Evolutionary conservation across 192 early-diverging fungal genomes (phyloP).

Genomic region (Gaertneriomyces sp.): DNA sequence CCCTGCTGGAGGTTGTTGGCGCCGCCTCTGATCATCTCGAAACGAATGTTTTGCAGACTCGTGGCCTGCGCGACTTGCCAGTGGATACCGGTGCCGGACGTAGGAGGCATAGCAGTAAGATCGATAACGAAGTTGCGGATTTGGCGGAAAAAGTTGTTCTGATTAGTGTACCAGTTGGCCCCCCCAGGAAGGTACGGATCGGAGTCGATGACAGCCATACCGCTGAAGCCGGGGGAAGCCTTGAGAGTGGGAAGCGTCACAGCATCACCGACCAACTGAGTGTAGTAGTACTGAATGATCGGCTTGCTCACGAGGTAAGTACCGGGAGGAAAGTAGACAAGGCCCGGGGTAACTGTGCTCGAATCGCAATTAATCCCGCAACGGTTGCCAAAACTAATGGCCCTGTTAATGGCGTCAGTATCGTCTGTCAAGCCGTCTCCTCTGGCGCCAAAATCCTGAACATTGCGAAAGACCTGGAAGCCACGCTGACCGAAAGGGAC

Average conservation of each 20-base stretch:
- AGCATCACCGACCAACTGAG: constrained; percentile 44
- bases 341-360: constrained; percentile 32
- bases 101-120: constrained; percentile 27
- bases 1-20: constrained; percentile 35
- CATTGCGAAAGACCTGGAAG: constrained; percentile 33
- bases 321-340: constrained; percentile 46
- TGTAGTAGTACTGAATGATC: constrained; percentile 41
- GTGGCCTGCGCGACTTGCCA: constrained; percentile 49
- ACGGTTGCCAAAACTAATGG: constrained; percentile 34
- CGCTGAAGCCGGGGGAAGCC: constrained; percentile 33
- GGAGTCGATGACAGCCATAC: constrained; percentile 41
- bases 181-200: constrained; percentile 32
- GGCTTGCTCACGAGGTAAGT: constrained; percentile 33
- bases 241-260: constrained; percentile 32
- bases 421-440: constrained; percentile 45
- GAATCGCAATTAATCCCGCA: constrained; percentile 41
- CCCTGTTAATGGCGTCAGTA: constrained; percentile 40
- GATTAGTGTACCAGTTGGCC: constrained; percentile 35
- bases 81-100: constrained; percentile 34
- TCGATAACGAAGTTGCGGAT: constrained; percentile 44
- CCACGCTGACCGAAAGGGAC: not conserved
- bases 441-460: constrained; percentile 21
- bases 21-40: constrained; percentile 25
- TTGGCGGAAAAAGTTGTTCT: constrained; percentile 47
- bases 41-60: constrained; percentile 33